phyloP scores from a whole-genome alignment of 768 basidiomycete species.

The Collybia sordida region DNA sequence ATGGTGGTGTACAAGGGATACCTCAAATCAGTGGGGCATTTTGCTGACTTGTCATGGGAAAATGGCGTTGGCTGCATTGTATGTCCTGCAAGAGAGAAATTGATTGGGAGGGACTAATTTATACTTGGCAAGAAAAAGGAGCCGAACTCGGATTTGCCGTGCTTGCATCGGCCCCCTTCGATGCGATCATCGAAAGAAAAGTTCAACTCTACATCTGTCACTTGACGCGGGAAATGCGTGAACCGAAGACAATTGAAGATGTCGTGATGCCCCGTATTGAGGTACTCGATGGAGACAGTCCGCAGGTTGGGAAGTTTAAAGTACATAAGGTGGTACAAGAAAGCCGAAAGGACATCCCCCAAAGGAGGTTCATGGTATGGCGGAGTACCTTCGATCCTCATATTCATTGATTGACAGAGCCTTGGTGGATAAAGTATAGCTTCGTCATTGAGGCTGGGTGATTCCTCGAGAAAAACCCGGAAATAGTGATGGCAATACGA shows the following conservation, averaged over 20 bases:
- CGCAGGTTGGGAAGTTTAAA: slow-evolving; percentile 5
- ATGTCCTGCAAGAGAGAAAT: too few species aligned
- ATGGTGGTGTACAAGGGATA: too few species aligned
- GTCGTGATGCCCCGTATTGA: not conserved
- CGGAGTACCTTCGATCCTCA: slow-evolving; percentile 8
- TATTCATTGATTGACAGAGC: slow-evolving; percentile 8
- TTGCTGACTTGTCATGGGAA: too few species aligned
- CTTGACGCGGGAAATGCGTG: slow-evolving; percentile 30
- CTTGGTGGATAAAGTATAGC: not conserved
- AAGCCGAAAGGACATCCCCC: slow-evolving; percentile 5
- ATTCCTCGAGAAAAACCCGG: slow-evolving; percentile 1
- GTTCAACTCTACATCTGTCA: slow-evolving; percentile 25
- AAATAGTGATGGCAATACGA: slow-evolving; percentile 14
- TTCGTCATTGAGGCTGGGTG: not conserved
- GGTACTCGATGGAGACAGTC: not conserved
- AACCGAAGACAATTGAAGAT: not conserved
- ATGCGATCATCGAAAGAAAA: slow-evolving; percentile 25
- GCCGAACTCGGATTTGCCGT: too few species aligned
- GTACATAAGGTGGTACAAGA: slow-evolving; percentile 10
- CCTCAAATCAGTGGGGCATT: too few species aligned
- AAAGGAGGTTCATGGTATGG: not conserved
- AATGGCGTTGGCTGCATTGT: too few species aligned
- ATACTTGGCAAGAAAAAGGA: too few species aligned
- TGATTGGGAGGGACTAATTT: too few species aligned
- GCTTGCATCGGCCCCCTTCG: too few species aligned